phyloP scores from a whole-genome alignment of 495 filamentous ascomycete species.

The Copromyces sp. region DNA sequence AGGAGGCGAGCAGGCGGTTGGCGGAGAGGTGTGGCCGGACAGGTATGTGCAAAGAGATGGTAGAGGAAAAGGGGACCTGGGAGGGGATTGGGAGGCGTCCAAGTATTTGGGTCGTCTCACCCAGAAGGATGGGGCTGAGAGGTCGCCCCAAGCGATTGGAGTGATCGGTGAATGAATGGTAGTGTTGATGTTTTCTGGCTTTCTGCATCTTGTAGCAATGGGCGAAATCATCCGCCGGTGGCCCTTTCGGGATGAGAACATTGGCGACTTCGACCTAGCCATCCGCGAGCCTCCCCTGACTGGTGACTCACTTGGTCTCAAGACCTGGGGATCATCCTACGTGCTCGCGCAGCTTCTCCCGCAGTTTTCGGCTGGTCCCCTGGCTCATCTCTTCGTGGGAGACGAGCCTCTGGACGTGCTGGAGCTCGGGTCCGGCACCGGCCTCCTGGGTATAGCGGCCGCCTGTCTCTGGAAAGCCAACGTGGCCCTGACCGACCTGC shows the following conservation, averaged over 20 bases:
- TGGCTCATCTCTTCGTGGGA: conserved; percentile 28
- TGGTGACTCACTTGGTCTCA: conserved; percentile 78
- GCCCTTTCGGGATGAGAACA: conserved; percentile 35
- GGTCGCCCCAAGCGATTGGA: background rate
- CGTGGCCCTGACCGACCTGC: conserved; percentile 39
- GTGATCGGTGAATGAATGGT: background rate
- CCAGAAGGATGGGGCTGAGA: background rate
- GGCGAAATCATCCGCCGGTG: conserved; percentile 68
- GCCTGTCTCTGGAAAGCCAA: conserved; percentile 30
- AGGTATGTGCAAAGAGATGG: conserved; percentile 13
- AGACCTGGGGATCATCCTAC: conserved; percentile 86
- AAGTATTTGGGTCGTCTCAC: background rate
- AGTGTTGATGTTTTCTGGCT: background rate
- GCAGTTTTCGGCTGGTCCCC: conserved; percentile 21
- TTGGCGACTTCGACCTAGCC: conserved; percentile 41
- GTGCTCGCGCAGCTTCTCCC: conserved; percentile 68
- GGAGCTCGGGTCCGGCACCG: conserved; percentile 57
- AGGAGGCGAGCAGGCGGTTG: conserved; percentile 63
- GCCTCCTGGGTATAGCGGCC: conserved; percentile 47
- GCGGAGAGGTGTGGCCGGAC: conserved; percentile 74
- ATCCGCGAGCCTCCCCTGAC: conserved; percentile 83
- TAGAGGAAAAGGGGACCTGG: background rate
- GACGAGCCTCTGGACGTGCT: conserved; percentile 26
- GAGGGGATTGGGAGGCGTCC: background rate
- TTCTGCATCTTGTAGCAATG: conserved; percentile 48